Evolutionary conservation across 1,284 basidiomycete species (phyloP).

Genomic region (Tilletia walkeri): DNA sequence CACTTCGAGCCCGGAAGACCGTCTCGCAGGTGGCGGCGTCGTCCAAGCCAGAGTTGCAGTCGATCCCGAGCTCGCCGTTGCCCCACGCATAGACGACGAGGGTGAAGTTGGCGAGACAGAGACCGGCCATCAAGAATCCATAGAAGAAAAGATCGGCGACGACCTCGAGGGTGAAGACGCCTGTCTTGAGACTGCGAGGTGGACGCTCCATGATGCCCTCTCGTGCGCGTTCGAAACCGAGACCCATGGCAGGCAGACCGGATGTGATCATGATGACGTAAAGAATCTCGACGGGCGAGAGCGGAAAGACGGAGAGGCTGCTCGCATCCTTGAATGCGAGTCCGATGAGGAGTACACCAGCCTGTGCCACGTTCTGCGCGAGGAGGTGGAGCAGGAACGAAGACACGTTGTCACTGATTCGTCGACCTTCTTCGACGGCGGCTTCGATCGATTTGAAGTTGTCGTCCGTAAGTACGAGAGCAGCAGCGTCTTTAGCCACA

Average conservation of each 20-base stretch:
- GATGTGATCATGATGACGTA: constrained; percentile 57
- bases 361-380: constrained; percentile 53
- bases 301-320: constrained; percentile 66
- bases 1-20: constrained; percentile 56
- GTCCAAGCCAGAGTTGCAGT: constrained; percentile 50
- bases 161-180: constrained; percentile 54
- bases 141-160: constrained; percentile 64
- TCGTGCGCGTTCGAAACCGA: constrained; percentile 63
- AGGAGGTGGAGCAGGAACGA: constrained; percentile 57
- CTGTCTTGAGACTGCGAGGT: constrained; percentile 54
- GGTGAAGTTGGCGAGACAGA: constrained; percentile 58
- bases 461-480: constrained; percentile 70
- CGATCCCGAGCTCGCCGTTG: constrained; percentile 37
- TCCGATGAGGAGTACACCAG: constrained; percentile 61
- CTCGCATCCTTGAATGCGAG: constrained; percentile 67
- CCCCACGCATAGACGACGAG: constrained; percentile 46
- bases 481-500: constrained; percentile 60
- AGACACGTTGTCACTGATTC: constrained; percentile 58
- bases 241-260: constrained; percentile 56
- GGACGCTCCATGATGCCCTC: constrained; percentile 65
- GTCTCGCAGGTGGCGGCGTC: constrained; percentile 34
- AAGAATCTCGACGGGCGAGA: constrained; percentile 68
- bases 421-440: constrained; percentile 68
- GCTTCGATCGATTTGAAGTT: constrained; percentile 71
- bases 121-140: constrained; percentile 66